phyloP scores from a whole-genome alignment of 2,329 filamentous ascomycete species.

The Colletotrichum horii region DNA sequence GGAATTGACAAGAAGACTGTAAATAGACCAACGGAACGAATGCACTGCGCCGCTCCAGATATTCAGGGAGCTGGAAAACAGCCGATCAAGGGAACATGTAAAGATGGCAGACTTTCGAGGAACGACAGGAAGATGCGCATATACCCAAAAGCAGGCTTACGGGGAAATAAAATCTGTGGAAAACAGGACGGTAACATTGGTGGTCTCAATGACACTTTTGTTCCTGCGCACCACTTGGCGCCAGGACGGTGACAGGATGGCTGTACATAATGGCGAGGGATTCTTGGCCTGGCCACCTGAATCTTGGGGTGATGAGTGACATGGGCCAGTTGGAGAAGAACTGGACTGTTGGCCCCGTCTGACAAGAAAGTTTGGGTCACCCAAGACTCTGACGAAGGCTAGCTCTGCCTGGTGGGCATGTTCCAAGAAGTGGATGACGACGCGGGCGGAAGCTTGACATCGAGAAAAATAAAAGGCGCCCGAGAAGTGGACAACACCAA shows the following conservation, averaged over 20 bases:
- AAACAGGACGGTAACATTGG: background rate
- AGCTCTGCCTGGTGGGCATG: background rate
- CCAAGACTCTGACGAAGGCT: background rate
- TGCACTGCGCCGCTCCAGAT: background rate
- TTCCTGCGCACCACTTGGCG: slow-evolving; percentile 3
- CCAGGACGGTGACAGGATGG: background rate
- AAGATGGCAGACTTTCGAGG: background rate
- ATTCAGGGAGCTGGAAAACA: background rate
- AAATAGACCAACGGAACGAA: background rate
- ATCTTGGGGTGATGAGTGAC: background rate
- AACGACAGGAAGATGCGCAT: background rate
- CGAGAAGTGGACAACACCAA: background rate
- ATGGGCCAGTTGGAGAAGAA: background rate
- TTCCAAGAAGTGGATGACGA: slow-evolving; percentile 11
- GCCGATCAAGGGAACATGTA: background rate
- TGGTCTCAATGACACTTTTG: slow-evolving; percentile 5
- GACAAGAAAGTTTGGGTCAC: background rate
- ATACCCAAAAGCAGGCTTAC: background rate
- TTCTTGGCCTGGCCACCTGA: background rate
- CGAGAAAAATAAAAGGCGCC: background rate
- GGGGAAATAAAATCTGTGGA: slow-evolving; percentile 5
- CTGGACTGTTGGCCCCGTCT: background rate
- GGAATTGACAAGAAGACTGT: background rate
- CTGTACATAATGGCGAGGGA: background rate
- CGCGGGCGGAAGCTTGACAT: background rate